Evolutionary conservation across 345 rosid genomes (phyloP), one percentile per base, ranked within the genome.

Genomic region (Eucalyptus regnans): DNA sequence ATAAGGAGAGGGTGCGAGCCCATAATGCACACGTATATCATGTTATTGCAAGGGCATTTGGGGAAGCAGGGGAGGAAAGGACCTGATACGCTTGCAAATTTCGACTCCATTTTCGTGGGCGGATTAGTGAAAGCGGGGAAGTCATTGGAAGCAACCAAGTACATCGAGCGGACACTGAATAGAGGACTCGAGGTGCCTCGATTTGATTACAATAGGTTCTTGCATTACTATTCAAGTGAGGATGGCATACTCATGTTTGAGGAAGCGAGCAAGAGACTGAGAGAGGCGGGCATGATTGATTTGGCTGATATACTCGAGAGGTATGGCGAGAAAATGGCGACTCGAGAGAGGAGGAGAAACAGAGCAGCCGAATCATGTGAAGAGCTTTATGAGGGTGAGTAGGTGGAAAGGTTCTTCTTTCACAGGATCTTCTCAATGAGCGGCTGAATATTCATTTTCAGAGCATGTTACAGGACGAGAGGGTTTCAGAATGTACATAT

Each of bases 11-110:
- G 97, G 7, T 95, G 97, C 11, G 99, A 97, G 94, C 99, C 97
- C 20, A 94, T 89, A 90, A 97, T 97, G 99, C 99, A 96, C 81
- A 96, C 99, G 1, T 97, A 97, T 87, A 89, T 97, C 5, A 94
- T 96, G 97, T 89, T 96, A 89, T 89, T 97, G 93, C 97, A 96
- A 88, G 99, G 97, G 25, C 99, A 96, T 92, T 88, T 97, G 88
- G 99, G 99, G 86, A 96, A 94, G 94, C 94, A 96, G 90, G 98
- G 98, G 71, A 94, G 99, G 92, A 97, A 95, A 89, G 99, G 99
- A 81, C 90, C 91, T 33, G 95, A 96, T 86, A 94, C 94, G 44
- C 90, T 91, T 8, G 95, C 95, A 91, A 97, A 97, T 92, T 97
- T 97, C 51, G 99, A 97, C 76, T 92, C 95, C 83, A 95, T 97